phyloP scores from a whole-genome alignment of 805 yeast species.

The Phaffomyces thermotolerans region DNA sequence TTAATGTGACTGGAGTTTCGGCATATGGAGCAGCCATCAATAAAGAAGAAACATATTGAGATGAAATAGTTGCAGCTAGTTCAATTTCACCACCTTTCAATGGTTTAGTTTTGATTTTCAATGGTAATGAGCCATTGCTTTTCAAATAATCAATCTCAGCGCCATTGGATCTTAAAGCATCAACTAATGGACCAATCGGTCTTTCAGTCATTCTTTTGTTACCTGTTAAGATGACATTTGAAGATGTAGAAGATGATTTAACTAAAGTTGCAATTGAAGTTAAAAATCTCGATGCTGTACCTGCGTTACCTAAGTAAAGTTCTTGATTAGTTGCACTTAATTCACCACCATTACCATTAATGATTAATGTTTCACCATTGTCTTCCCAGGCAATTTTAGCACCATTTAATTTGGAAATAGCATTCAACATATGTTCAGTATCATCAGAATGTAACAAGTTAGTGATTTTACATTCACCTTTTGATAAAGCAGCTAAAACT shows the following conservation, averaged over 20 bases:
- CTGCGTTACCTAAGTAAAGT: conserved; percentile 92
- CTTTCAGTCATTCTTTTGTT: conserved; percentile 96
- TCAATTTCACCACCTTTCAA: conserved; percentile 89
- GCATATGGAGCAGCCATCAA: conserved; percentile 99
- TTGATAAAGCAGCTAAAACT: conserved; percentile 84
- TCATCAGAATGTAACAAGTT: conserved; percentile 94
- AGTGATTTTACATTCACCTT: conserved; percentile 74
- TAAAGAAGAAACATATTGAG: conserved; percentile 94
- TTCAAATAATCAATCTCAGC: conserved; percentile 65
- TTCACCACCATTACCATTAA: conserved; percentile 80
- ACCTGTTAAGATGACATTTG: conserved; percentile 71
- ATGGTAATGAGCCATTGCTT: conserved; percentile 76
- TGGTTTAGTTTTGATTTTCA: conserved; percentile 64
- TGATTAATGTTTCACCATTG: conserved; percentile 81
- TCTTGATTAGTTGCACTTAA: conserved; percentile 56
- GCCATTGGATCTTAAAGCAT: conserved; percentile 80
- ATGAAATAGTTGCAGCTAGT: conserved; percentile 91
- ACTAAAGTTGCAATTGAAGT: conserved; percentile 90
- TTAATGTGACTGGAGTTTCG: conserved; percentile 72
- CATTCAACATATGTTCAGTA: conserved; percentile 89
- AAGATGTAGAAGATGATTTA: conserved; percentile 33
- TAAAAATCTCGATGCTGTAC: conserved; percentile 93
- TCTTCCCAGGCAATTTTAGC: conserved; percentile 80
- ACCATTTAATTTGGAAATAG: conserved; percentile 71
- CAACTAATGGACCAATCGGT: conserved; percentile 94